These are phyloP conservation scores for Isabelozyma heimii DNA, from an alignment of 805 yeast genomes.

Conservation along the genomic window DNA sequence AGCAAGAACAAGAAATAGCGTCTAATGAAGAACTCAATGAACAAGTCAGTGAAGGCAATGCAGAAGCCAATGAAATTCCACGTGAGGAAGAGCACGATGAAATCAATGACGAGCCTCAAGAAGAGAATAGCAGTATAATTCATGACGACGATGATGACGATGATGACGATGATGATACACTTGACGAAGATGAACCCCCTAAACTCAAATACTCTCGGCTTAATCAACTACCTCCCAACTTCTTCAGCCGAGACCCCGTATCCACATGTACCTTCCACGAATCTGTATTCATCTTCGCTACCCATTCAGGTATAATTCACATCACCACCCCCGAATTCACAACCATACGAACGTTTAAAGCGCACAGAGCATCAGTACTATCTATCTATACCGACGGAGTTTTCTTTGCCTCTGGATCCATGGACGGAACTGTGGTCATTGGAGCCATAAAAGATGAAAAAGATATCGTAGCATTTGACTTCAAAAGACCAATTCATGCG, in stretches of 20 bases:
- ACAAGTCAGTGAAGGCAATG: no score
- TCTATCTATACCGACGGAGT: slow-evolving; percentile 70
- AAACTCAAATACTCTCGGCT: slow-evolving; percentile 71
- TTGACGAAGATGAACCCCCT: slow-evolving; percentile 64
- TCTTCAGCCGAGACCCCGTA: slow-evolving; percentile 74
- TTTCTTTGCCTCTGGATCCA: slow-evolving; percentile 81
- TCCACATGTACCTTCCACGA: slow-evolving; percentile 67
- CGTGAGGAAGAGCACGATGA: slow-evolving; percentile 3
- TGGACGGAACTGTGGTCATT: slow-evolving; percentile 89
- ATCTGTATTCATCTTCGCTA: slow-evolving; percentile 70
- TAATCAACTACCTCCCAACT: slow-evolving; percentile 61
- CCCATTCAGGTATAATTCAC: slow-evolving; percentile 83
- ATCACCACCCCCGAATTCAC: slow-evolving; percentile 59
- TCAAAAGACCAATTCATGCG: slow-evolving; percentile 84
- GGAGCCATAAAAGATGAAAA: slow-evolving; percentile 63
- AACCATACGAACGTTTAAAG: slow-evolving; percentile 69
- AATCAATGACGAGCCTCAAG: neutral
- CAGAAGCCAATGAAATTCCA: neutral
- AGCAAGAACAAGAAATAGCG: neutral
- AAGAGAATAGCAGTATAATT: neutral
- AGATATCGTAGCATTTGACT: slow-evolving; percentile 73
- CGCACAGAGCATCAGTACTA: slow-evolving; percentile 82
- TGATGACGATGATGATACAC: slow-evolving; percentile 14
- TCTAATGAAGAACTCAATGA: no score
- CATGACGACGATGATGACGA: slow-evolving; percentile 7